Evolutionary conservation across 2,329 filamentous ascomycete species (phyloP), one percentile per base, ranked within the genome.

Genomic region (Penicillium griseofulvum): DNA sequence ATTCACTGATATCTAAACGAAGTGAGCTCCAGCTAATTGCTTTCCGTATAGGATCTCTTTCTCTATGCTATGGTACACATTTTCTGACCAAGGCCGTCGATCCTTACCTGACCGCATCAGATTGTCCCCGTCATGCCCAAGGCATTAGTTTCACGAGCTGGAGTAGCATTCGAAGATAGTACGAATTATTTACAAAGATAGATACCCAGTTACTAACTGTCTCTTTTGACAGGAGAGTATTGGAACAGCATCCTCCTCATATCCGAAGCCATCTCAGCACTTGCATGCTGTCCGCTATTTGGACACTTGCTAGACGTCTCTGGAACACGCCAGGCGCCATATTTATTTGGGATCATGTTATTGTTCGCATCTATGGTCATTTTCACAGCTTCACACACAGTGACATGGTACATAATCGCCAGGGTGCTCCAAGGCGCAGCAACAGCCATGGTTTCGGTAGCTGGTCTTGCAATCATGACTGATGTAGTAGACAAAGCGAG

Each of bases 361-460:
- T 64, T 85, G 4, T 63, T 82, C 1, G 72, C 76, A 0, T 80
- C 82, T 2, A 86, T 83, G 0, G 58, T 83, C 1, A 70, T 85
- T 57, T 71, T 86, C 5, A 80, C 81, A 2, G 52, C 82, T 0
- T 82, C 81, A 0, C 67, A 70, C 12, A 80, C 67, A 24, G 65
- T 85, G 4, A 62, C 74, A 2, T 72, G 80, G 2, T 69, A 85
- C 2, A 68, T 78, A 0, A 57, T 81, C 34, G 83, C 82, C 3
- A 74, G 83, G 37, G 63, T 83, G 0, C 68, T 86, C 2, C 83
- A 86, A 61, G 83, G 83, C 1, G 70, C 81, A 28, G 81, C 80
- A 48, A 81, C 76, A 5, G 82, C 80, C 0, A 76, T 85, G n/a
- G 82, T 86, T 0, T 85, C 83, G 80, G 83, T 80, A 0, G 79